Evolutionary conservation across 768 basidiomycete species (phyloP), one percentile per base, ranked within the genome.

Genomic region (Trametes gibbosa): DNA sequence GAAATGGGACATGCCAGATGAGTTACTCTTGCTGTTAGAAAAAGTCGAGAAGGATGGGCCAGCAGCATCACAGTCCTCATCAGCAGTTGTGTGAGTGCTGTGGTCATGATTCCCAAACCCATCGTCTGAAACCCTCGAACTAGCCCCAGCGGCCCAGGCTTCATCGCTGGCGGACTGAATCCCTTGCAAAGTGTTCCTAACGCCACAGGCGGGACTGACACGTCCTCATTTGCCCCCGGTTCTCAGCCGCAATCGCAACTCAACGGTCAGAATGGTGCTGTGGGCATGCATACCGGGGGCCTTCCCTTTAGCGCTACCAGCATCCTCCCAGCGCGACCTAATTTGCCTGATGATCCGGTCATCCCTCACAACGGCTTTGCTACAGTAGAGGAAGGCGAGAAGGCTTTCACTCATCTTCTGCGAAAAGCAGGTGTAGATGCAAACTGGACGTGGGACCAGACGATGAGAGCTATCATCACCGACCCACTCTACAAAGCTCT

Each of bases 1-100:
- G 2, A 93, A 95, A 77, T 98, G 97, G 97, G 93, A 96, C 59
- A 89, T 96, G 85, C 97, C 97, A 10, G 87, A 93, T 53, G 95
- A 98, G 67, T 83, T 99, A 25, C 75, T 89, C 23, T 79, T 91
- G n/a, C 74, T 95, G 23, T 78, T 94, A 37, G 89, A 92, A 70
- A 90, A 87, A 65, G 88, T 95, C 0, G 90, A 93, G 72, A 89
- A 90, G 70, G 89, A 92, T 59, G 74, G 76, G 4, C 78, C 69
- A 13, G 76, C 69, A 47, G 75, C 74, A 32, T 10, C 29, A 46
- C 76, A 77, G 51, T 69, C 75, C 43, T 63, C 67, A 65, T 72
- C 68, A 54, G 73, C 70, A 25, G 47, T 69, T 19, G 59, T 66
- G 67, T 68, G 40, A 34, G 66, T 58, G 8, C 29, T 24, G 10